These are phyloP conservation scores for Protomyces macrosporus DNA, from an alignment of 1,139 yeast species.

Conservation along the genomic window DNA sequence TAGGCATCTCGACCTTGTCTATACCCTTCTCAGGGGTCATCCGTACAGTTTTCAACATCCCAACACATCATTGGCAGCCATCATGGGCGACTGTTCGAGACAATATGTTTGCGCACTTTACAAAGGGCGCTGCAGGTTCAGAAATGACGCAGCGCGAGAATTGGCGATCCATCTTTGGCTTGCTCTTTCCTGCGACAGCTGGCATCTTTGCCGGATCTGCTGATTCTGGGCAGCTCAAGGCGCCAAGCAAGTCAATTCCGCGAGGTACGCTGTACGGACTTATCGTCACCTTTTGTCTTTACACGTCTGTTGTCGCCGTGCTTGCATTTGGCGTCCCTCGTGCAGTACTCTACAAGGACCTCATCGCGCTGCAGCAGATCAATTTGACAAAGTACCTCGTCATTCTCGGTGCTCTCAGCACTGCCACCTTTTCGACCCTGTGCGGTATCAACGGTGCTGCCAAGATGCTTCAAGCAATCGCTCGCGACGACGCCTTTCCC, in stretches of 20 bases:
- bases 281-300: constrained; percentile 64
- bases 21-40: constrained; percentile 73
- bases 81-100: constrained; percentile 36
- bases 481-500: constrained; percentile 79
- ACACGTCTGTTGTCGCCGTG: constrained; percentile 67
- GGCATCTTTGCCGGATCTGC: constrained; percentile 99
- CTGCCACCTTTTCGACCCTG: constrained; percentile 83
- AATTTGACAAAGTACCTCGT: constrained; percentile 65
- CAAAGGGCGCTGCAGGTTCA: constrained; percentile 81
- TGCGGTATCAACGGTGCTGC: constrained; percentile 97
- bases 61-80: constrained; percentile 59
- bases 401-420: constrained; percentile 81
- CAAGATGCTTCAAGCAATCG: constrained; percentile 79
- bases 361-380: constrained; percentile 77
- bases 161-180: constrained; percentile 80
- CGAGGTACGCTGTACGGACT: constrained; percentile 83
- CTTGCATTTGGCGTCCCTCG: constrained; percentile 79
- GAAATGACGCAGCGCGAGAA: constrained; percentile 61
- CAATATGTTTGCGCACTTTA: constrained; percentile 72
- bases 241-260: constrained; percentile 85
- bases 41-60: constrained; percentile 50
- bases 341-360: constrained; percentile 64
- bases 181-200: constrained; percentile 95
- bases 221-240: constrained; percentile 90
- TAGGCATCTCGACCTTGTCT: constrained; percentile 69